Evolutionary conservation across 306 rosid genomes (phyloP), one percentile per base, ranked within the genome.

Genomic region (Cucumis melo): DNA sequence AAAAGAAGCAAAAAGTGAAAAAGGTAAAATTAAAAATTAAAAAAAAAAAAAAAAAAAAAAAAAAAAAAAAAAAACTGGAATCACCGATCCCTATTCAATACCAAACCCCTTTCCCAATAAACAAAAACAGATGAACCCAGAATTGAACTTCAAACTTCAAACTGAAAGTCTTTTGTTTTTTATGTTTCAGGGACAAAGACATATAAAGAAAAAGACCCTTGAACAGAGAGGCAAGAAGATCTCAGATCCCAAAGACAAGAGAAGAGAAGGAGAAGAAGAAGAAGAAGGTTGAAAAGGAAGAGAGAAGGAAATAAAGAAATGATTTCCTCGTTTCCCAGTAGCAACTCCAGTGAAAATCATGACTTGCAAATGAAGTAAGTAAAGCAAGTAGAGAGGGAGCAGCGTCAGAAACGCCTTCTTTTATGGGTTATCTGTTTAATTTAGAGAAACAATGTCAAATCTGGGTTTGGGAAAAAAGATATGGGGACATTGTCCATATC

Each of bases 81-180:
- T 80, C 85, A 80, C 79, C 77, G 75, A 86, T 83, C 83, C 84
- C 85, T 68, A 83, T 55, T 72, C 6, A 73, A 80, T 50, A 85
- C 87, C 87, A 81, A 80, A 82, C 56, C 56, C 56, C 20, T 68
- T 68, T 84, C 91, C 92, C 96, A 7, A 87, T 81, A 83, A 78
- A 59, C 82, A 82, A 61, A 81, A 82, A 85, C 70, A 78, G 67
- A 81, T 67, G 55, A 72, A 75, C 70, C 29, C 74, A 80, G 72
- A 63, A 55, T 68, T 58, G 46, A 36, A 81, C 48, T 81, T 73
- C 83, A 83, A 36, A 81, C 48, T 81, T 73, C 83, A 83, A 70
- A 65, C 78, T 77, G 81, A 64, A 79, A 76, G 77, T 42, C 55
- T 75, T 73, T 72, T 3, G 51, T 70, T 55, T 70, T 70, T 74